Base-by-base conservation (phyloP, 2,329 filamentous ascomycete genomes). In the Colletotrichum liriopes region DNA sequence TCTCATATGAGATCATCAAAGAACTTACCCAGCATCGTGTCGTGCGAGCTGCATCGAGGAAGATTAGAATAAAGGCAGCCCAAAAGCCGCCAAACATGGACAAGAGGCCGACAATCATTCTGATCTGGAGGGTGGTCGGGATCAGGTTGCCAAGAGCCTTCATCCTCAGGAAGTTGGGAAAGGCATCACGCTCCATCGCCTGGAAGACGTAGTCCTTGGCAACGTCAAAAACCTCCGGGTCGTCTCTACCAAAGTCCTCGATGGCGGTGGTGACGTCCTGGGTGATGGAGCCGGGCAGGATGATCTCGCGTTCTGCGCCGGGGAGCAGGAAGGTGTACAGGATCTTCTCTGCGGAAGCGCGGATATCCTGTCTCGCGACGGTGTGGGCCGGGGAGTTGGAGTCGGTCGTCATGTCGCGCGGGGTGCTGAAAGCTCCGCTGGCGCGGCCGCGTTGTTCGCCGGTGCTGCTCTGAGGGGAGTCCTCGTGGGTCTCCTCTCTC, bases 121-220 rank as follows among this genome's bases (percentile, higher is more conserved):
- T 90, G 76, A 97, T 88, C 79, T 98, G 91, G 76, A 97, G 92
- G 58, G 94, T 97, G 20, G 96, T 91, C 3, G 96, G 96, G 37
- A 99, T 96, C 18, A 99, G 88, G 79, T 99, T 99, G 72, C 97
- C 97, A 32, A 99, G 87, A 3, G 96, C 96, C 84, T 98, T 98
- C 84, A 94, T 94, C 79, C 96, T 90, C 71, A 99, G 87, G 83
- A 99, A 99, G 1, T 96, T 96, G 0, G 97, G 96, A 81, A 98
- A 99, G n/a, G 97, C 96, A 84, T 99, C 96, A 67, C 97, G 91
- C 84, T 99, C 97, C 96, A 99, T 99, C 43, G 97, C 97, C 84
- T 99, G 97, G 82, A 98, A 99, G 74, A 98, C 96, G 81, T 98
- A 99, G 84, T 99, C 96, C 86, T 99, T 99, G 66, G 96, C 96